Evolutionary conservation across 345 rosid genomes (phyloP).

Genomic region (Durio zibethinus): DNA sequence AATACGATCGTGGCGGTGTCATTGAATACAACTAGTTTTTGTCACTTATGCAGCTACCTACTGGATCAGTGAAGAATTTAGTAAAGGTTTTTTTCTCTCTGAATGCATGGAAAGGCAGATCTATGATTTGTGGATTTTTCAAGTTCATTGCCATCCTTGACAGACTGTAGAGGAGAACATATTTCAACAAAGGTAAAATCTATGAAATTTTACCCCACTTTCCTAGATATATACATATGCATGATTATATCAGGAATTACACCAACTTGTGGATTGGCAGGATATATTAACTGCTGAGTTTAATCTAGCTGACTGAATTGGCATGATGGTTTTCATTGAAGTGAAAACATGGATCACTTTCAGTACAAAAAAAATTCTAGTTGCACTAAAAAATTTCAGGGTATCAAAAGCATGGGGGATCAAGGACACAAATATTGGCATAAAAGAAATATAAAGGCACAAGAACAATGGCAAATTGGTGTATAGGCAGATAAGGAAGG

Average conservation of each 20-base stretch:
- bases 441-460: not conserved
- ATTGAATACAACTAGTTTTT: not conserved
- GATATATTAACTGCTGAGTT: not conserved
- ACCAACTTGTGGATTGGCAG: too few relatives aligned
- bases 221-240: not conserved
- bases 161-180: conserved; percentile 25
- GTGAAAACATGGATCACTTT: not conserved
- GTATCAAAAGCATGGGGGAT: not conserved
- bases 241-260: too few relatives aligned
- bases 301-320: not conserved
- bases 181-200: conserved; percentile 15
- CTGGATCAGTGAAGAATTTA: not conserved
- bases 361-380: not conserved
- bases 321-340: not conserved
- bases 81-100: not conserved
- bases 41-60: not conserved
- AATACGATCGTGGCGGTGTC: conserved; percentile 10
- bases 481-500: not conserved
- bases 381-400: not conserved
- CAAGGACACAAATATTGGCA: conserved; percentile 1
- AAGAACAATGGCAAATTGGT: not conserved
- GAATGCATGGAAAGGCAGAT: conserved; percentile 7
- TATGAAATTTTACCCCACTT: conserved; percentile 19
- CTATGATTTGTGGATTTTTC: conserved; percentile 4
- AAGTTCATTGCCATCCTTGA: conserved; percentile 4